Evolutionary conservation across 2,329 filamentous ascomycete species (phyloP).

Genomic region (Neonectria neomacrospora): DNA sequence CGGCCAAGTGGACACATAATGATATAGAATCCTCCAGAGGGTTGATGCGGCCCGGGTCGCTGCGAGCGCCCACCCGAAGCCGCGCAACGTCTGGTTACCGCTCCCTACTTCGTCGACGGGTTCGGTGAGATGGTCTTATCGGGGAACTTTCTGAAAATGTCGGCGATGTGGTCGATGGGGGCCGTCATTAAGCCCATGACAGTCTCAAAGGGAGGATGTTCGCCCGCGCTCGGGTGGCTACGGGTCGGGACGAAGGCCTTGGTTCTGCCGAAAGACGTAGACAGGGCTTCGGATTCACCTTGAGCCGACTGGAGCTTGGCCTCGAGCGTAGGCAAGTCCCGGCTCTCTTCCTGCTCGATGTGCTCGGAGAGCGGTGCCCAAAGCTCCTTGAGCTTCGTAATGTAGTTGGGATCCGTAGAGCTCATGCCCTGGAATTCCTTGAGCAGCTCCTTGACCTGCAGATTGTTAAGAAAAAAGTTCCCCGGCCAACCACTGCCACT

Average conservation of each 20-base stretch:
- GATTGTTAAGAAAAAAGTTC: background rate
- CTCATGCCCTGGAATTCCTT: conserved; percentile 60
- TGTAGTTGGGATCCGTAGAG: conserved; percentile 54
- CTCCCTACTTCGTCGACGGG: background rate
- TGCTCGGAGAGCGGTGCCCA: conserved; percentile 58
- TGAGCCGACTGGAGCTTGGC: conserved; percentile 46
- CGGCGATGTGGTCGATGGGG: conserved; percentile 65
- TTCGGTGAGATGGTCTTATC: conserved; percentile 40
- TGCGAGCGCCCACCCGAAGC: background rate
- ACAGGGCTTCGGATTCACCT: conserved; percentile 48
- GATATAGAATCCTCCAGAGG: background rate
- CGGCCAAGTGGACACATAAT: too few relatives aligned
- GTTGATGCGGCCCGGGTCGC: too few relatives aligned
- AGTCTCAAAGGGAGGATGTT: conserved; percentile 66
- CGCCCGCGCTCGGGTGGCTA: conserved; percentile 61
- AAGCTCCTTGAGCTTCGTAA: conserved; percentile 54
- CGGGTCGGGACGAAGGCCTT: conserved; percentile 65
- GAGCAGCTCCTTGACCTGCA: conserved; percentile 62
- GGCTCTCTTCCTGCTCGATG: conserved; percentile 61
- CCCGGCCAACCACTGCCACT: too few relatives aligned
- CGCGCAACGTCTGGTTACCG: background rate
- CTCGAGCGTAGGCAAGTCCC: conserved; percentile 62
- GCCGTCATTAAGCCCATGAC: conserved; percentile 64
- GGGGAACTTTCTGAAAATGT: conserved; percentile 67
- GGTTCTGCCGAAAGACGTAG: conserved; percentile 59